Conservation (phyloP, 768 basidiomycete species). For the Trametes elegans region DNA sequence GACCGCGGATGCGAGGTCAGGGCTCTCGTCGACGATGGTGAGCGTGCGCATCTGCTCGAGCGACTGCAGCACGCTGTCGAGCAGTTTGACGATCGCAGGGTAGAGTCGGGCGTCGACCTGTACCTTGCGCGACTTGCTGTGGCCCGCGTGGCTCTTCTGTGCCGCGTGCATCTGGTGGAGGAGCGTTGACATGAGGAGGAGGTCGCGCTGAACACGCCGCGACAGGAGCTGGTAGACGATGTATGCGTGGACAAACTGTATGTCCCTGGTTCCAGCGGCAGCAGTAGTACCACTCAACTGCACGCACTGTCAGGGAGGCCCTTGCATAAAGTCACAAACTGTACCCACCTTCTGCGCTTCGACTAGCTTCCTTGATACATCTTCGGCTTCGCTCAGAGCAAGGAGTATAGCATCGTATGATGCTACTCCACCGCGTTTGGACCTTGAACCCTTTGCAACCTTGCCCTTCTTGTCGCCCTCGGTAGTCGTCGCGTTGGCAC, state of each 20-base stretch:
- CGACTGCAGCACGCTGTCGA: slow-evolving; percentile 84
- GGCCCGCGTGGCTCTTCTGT: slow-evolving; percentile 11
- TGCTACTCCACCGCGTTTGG: slow-evolving; percentile 76
- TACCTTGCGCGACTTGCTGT: slow-evolving; percentile 32
- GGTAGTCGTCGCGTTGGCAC: slow-evolving; percentile 29
- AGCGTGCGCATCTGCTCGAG: slow-evolving; percentile 80
- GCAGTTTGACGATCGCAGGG: slow-evolving; percentile 84
- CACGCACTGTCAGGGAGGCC: neutral
- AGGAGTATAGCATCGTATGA: slow-evolving; percentile 85
- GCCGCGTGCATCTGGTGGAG: slow-evolving; percentile 35
- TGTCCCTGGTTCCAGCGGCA: slow-evolving; percentile 57
- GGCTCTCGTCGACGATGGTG: slow-evolving; percentile 84
- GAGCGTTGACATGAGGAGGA: slow-evolving; percentile 70
- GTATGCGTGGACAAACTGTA: slow-evolving; percentile 83
- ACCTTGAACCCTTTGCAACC: slow-evolving; percentile 38
- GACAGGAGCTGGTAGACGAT: slow-evolving; percentile 86
- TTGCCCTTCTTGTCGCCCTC: slow-evolving; percentile 38
- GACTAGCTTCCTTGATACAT: slow-evolving; percentile 71
- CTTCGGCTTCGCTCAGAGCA: slow-evolving; percentile 88
- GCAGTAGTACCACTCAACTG: slow-evolving; percentile 44
- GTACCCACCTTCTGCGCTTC: slow-evolving; percentile 80
- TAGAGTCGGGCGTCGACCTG: slow-evolving; percentile 71
- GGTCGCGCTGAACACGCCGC: slow-evolving; percentile 84
- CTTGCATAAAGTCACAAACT: neutral
- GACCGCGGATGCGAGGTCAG: slow-evolving; percentile 74